Percentiles rank a stretch among this genome's conserved stretches.
Evolutionary conservation across 169 alveolate species (phyloP).

Genomic region (Blepharisma undulans): DNA sequence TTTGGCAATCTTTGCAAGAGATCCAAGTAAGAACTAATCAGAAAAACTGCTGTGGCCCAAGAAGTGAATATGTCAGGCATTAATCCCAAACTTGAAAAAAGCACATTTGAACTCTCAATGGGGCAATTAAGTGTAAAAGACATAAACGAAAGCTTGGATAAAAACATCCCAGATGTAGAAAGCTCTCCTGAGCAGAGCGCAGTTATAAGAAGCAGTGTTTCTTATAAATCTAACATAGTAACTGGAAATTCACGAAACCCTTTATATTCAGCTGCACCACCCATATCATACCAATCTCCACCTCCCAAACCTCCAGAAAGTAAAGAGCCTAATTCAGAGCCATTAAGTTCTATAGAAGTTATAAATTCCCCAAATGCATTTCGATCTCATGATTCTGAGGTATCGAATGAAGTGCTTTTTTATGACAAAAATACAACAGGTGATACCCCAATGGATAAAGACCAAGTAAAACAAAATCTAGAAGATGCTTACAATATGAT

Average conservation of each 20-base stretch:
- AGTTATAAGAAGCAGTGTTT: not conserved
- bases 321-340: not conserved
- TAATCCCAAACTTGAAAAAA: not conserved
- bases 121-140: not conserved
- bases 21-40: not conserved
- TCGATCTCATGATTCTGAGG: not conserved
- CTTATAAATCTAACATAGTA: not conserved
- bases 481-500: not conserved
- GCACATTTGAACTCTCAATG: not conserved
- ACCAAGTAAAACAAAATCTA: not conserved
- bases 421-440: not conserved
- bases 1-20: not conserved
- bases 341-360: not conserved
- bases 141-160: not conserved
- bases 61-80: not conserved
- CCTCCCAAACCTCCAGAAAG: not conserved
- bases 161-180: not conserved
- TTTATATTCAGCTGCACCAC: not conserved
- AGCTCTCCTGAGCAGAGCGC: not conserved
- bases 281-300: not conserved
- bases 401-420: not conserved
- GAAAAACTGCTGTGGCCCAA: not conserved
- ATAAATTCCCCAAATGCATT: not conserved
- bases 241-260: not conserved
- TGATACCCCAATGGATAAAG: not conserved